Evolutionary conservation across 208 protist species (phyloP), one percentile per base, ranked within the genome.

Genomic region (Endotrypanum monterogeii): DNA sequence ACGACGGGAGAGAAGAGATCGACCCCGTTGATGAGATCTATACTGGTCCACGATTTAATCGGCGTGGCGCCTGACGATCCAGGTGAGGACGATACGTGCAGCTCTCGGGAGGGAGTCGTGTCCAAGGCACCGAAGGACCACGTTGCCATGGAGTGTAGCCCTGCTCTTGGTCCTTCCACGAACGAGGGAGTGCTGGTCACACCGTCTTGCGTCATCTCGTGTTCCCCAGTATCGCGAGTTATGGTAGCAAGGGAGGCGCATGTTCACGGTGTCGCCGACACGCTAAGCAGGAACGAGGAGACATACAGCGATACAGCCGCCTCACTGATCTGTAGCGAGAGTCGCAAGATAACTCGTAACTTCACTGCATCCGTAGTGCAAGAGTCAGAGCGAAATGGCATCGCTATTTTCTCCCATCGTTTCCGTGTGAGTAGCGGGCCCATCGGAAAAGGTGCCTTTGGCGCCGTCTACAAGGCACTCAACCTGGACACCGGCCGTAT

Each of bases 371-470:
- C 80, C 44, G 71, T 91, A 23, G 57, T 91, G 60, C 80, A 81
- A 11, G 84, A 89, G 72, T 73, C 56, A 35, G 73, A 79, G 25
- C 61, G 73, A 39, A 72, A 62, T 57, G 76, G 79, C 52, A 79
- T 89, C 14, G 75, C 61, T 3, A 77, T 91, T 5, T 74, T 58
- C 3, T 74, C 82, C 16, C 84, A 91, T 62, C 82, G 76, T 67
- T 91, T 91, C 71, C 84, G 87, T 48, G 77, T 91, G 23, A 83
- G 80, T 52, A 83, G 87, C 41, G 76, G 74, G 12, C 84, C 84
- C 16, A 87, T 92, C 35, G 88, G 88, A 16, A 88, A 84, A 52
- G 88, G 88, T 48, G 88, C 84, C 20, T 92, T 92, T 52, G 88
- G 88, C 35, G 88, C 88, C 11, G 88, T 92, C 20, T 92, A 86